Evolutionary conservation across 352 stramenopile genomes (phyloP), one percentile per base, ranked within the genome.

Genomic region (Phytophthora aleatoria): DNA sequence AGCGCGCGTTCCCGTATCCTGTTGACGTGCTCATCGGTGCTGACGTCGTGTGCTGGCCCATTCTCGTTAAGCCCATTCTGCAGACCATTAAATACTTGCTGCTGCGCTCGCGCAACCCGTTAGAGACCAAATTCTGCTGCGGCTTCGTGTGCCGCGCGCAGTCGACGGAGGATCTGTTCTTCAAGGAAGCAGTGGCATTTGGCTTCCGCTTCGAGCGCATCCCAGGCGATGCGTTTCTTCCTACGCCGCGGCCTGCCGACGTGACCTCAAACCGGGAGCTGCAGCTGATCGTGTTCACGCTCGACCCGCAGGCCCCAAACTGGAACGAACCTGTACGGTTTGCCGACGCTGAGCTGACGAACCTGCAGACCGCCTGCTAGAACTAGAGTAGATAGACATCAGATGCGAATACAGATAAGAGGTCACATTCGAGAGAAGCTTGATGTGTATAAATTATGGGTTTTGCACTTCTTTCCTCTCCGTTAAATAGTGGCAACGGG

Each of bases 41-140:
- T 2, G 82, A 92, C 55, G 84, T 91, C 24, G 78, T 91, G 30
- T 89, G 83, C 61, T 92, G 84, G 82, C 82, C 82, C 35, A 75
- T 74, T 16, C 73, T 90, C 26, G 74, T 92, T 12, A 80, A 85
- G 39, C 84, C 84, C n/a, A 78, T 91, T 45, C 62, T 92, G 27
- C 77, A 85, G 57, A 90, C 84, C 43, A 79, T 91, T 56, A 87
- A 89, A 61, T 69, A 89, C 52, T 56, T 89, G 62, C 58, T 89
- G 53, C 68, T 83, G 11, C 62, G 66, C 15, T 71, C 73, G 33
- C 30, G 26, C 11, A 50, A 71, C 8, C 73, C 81, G 11, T 52
- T 89, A 24, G 56, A 65, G 12, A 69, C 64, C 35, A 66, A 71
- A 20, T 90, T 90, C 45, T 88, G 78, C 55, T 89, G 79, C 35